Base-by-base conservation (phyloP, 2,329 filamentous ascomycete species). In the Kalmusia sp. region DNA sequence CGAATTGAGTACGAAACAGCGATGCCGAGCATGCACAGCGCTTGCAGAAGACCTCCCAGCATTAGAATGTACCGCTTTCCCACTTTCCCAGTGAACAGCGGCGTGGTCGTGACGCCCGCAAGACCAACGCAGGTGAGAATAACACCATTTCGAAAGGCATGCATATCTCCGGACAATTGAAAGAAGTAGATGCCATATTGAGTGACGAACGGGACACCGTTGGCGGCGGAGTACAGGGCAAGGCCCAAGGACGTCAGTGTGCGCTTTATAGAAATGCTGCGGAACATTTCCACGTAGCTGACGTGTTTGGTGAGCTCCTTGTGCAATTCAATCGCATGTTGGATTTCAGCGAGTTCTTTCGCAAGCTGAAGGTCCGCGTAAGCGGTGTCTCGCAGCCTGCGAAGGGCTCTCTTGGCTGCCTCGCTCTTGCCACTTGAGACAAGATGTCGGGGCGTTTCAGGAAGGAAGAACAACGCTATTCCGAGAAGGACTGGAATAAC, bases 371-470 rank as follows among this genome's bases (percentile, higher is more conserved):
- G n/a, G n/a, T n/a, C n/a, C n/a, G n/a, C n/a, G 8, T 59, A 61
- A 3, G 57, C 57, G 62, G 64, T 79, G 79, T 55, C 80, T 28
- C 55, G 34, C 7, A 58, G 49, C 15, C 27, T 17, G n/a, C 48
- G 38, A 14, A 55, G 24, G 2, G 56, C 25, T 19, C n/a, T 21
- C 28, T 56, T 44, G 64, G 62, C 50, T 77, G 69, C 73, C 25
- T 72, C 37, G 51, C 65, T 63, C 15, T 69, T 71, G 2, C 70
- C 71, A 46, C 75, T 75, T 33, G 65, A 64, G n/a, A 69, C 72
- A 15, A 78, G 59, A 73, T 74, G 77, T 22, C 72, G 70, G 22
- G 74, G 72, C 0, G 74, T 73, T 49, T 75, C 72, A 3, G 74
- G 73, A 3, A 73, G 50, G 49, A 67, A 68, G 43, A 72, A 68